A percentile compares a stretch with the other conserved stretches of the same genome.
Evolutionary conservation across 106 monocot genomes (phyloP).

Genomic region (Dioscorea dumetorum): DNA sequence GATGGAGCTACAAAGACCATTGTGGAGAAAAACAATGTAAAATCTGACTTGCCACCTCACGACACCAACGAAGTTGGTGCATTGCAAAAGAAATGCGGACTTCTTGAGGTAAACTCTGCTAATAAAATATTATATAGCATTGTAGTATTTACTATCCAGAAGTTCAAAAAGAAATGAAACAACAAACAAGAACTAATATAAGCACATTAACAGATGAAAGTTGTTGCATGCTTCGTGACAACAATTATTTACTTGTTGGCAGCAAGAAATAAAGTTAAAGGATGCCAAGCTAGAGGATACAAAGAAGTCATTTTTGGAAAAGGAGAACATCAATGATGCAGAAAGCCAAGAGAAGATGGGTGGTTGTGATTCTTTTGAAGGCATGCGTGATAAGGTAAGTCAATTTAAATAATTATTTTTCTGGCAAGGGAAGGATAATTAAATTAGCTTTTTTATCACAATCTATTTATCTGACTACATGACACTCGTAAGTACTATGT

Average conservation of each 20-base stretch:
- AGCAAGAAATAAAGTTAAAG: constrained; percentile 16
- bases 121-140: too few relatives aligned
- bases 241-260: not conserved
- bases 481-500: too few relatives aligned
- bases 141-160: too few relatives aligned
- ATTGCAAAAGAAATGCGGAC: not conserved
- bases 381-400: too few relatives aligned
- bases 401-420: too few relatives aligned
- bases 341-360: not conserved
- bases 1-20: constrained; percentile 11
- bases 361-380: too few relatives aligned
- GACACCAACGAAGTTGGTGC: constrained; percentile 1
- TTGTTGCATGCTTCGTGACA: not conserved
- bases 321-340: constrained; percentile 4
- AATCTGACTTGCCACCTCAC: constrained; percentile 1
- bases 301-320: constrained; percentile 7
- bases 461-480: too few relatives aligned
- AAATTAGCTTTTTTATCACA: too few relatives aligned
- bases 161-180: too few relatives aligned
- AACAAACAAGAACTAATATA: too few relatives aligned
- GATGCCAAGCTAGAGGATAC: constrained; percentile 6
- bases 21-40: constrained; percentile 15
- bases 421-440: too few relatives aligned
- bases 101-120: constrained; percentile 11
- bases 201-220: not conserved